phyloP scores from a whole-genome alignment of 768 basidiomycete species.

The Leccinum boreale region DNA sequence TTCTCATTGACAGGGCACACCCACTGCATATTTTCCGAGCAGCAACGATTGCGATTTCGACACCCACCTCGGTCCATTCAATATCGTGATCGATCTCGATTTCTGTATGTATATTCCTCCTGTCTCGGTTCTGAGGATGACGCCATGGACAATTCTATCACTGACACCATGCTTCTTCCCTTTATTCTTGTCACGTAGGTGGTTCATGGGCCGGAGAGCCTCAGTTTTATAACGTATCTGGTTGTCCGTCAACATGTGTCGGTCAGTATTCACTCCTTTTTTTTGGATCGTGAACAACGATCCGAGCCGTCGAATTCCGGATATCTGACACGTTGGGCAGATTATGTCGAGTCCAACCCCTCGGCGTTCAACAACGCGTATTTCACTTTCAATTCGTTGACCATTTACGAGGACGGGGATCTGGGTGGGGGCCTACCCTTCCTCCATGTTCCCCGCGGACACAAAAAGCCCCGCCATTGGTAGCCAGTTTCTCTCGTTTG shows the following conservation, averaged over 20 bases:
- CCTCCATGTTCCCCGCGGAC: background rate
- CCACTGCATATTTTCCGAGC: conserved; percentile 57
- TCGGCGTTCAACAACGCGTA: conserved; percentile 38
- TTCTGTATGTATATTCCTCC: conserved; percentile 19
- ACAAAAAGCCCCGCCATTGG: background rate
- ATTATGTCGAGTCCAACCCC: conserved; percentile 37
- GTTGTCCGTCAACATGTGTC: conserved; percentile 28
- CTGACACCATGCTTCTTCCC: background rate
- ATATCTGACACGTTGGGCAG: conserved; percentile 3
- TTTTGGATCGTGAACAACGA: background rate
- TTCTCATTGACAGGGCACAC: conserved; percentile 43
- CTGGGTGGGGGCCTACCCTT: background rate
- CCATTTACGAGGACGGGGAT: conserved; percentile 27
- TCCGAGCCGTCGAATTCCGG: background rate
- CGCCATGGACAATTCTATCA: background rate
- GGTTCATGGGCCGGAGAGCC: conserved; percentile 28
- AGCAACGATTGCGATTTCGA: conserved; percentile 54
- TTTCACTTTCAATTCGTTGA: conserved; percentile 38
- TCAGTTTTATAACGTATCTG: conserved; percentile 14
- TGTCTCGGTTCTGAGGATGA: background rate
- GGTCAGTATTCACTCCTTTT: conserved; percentile 16
- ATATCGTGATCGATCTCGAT: conserved; percentile 58
- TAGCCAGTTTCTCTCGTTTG: background rate
- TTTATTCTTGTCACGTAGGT: conserved; percentile 10
- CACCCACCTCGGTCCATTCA: conserved; percentile 51